Evolutionary conservation across 805 yeast species (phyloP).

Genomic region (Pichia phayaonensis): DNA sequence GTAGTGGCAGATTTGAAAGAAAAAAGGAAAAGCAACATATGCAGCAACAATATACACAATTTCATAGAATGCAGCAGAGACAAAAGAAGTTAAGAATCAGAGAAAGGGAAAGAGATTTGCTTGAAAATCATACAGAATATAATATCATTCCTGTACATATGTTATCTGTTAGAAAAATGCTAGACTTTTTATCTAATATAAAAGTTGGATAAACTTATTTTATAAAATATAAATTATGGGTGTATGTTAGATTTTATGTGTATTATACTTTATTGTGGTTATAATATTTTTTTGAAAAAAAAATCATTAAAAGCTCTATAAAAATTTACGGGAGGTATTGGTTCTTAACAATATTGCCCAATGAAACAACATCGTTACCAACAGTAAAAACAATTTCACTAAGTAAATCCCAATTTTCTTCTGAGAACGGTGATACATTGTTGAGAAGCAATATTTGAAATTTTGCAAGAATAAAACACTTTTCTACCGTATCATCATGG

Average conservation of each 20-base stretch:
- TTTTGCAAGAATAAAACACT: constrained; percentile 1
- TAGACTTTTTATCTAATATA: constrained; percentile 53
- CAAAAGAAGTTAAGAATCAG: constrained; percentile 3
- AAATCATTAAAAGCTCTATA: too few species aligned
- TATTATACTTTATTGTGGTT: too few species aligned
- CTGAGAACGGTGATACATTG: not conserved
- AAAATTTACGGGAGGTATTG: not conserved
- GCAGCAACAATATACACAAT: constrained; percentile 13
- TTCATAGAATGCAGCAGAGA: constrained; percentile 11
- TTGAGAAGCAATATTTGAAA: not conserved
- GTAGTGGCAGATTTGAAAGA: constrained; percentile 1
- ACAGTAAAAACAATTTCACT: not conserved
- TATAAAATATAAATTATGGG: not conserved
- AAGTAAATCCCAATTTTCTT: not conserved
- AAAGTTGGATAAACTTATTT: constrained; percentile 30
- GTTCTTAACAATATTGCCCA: not conserved
- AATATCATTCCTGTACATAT: constrained; percentile 68
- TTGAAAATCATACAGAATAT: constrained; percentile 11
- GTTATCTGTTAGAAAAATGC: constrained; percentile 53
- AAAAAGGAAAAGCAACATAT: constrained; percentile 8
- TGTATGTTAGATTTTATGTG: too few species aligned
- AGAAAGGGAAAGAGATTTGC: constrained; percentile 6
- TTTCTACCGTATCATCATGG: constrained; percentile 1
- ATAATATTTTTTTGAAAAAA: too few species aligned
- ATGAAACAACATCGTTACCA: not conserved